Evolutionary conservation across 2,329 filamentous ascomycete species (phyloP).

Genomic region (Dothidotthia symphoricarpi): DNA sequence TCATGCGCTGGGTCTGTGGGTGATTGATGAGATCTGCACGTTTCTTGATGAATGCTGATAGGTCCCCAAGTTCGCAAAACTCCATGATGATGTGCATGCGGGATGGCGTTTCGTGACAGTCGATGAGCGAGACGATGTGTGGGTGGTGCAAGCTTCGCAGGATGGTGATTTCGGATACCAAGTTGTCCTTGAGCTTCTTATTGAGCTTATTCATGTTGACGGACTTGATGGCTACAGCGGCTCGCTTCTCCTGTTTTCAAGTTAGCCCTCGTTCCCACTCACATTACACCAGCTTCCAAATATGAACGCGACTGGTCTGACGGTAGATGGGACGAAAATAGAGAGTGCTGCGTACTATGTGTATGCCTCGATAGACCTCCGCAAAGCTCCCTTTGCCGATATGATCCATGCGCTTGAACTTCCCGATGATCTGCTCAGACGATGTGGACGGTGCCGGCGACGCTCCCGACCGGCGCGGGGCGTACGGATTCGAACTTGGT

Average conservation of each 20-base stretch:
- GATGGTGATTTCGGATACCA: conserved; percentile 93
- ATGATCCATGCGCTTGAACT: conserved; percentile 79
- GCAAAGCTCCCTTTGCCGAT: conserved; percentile 98
- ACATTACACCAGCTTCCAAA: background rate
- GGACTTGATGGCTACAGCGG: conserved; percentile 92
- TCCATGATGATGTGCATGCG: conserved; percentile 99
- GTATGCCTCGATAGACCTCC: conserved; percentile 83
- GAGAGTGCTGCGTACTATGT: conserved; percentile 62
- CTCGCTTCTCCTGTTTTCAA: conserved; percentile 64
- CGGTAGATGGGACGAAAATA: background rate
- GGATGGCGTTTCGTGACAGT: conserved; percentile 80
- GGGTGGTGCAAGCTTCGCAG: conserved; percentile 91
- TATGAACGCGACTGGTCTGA: background rate
- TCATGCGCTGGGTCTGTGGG: conserved; percentile 82
- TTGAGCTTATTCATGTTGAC: conserved; percentile 88
- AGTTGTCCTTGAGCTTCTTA: conserved; percentile 93
- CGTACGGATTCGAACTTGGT: conserved; percentile 28
- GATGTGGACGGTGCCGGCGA: conserved; percentile 38
- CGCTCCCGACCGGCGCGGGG: conserved; percentile 39
- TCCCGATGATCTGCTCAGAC: conserved; percentile 57
- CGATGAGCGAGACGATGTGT: conserved; percentile 93
- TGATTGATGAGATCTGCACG: conserved; percentile 76
- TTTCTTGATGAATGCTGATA: conserved; percentile 96
- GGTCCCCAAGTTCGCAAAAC: conserved; percentile 91
- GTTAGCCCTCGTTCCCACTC: conserved; percentile 15